Conservation (phyloP, 345 rosid species). For the Linum lewisii region DNA sequence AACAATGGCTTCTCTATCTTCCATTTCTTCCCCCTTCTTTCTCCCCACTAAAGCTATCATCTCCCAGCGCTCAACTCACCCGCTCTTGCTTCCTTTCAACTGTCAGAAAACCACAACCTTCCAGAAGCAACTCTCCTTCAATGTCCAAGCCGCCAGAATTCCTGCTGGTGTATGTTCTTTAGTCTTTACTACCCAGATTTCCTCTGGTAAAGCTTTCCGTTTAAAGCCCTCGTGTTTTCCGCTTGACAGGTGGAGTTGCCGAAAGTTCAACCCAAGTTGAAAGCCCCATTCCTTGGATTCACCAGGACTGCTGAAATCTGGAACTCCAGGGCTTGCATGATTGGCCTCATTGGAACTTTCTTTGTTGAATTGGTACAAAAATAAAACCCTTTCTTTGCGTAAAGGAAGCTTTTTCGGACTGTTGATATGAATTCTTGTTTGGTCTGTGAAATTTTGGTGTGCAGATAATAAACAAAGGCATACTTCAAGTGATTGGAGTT, state of each 20-base stretch:
- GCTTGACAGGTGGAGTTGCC: constrained; percentile 49
- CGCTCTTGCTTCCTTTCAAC: constrained; percentile 10
- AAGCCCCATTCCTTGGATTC: constrained; percentile 63
- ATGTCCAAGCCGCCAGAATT: constrained; percentile 49
- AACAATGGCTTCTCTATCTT: constrained; percentile 21
- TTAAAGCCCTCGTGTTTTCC: background rate
- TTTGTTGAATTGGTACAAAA: constrained; percentile 68
- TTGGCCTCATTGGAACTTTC: constrained; percentile 61
- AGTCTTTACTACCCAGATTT: background rate
- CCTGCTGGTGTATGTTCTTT: constrained; percentile 44
- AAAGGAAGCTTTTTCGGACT: background rate
- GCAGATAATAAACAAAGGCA: constrained; percentile 69
- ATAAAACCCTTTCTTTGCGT: background rate
- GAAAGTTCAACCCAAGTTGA: constrained; percentile 57
- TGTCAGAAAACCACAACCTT: constrained; percentile 9
- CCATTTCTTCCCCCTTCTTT: constrained; percentile 21
- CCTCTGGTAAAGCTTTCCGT: background rate
- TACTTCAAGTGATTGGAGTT: constrained; percentile 64
- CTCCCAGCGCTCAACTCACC: constrained; percentile 14
- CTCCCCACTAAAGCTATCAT: constrained; percentile 13
- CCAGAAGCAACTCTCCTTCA: constrained; percentile 22
- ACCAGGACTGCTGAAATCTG: constrained; percentile 71
- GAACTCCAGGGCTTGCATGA: constrained; percentile 97
- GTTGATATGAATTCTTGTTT: background rate
- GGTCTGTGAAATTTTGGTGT: constrained; percentile 7